Conservation (phyloP, 164 flowering plant genomes). For the Tinospora cordifolia region DNA sequence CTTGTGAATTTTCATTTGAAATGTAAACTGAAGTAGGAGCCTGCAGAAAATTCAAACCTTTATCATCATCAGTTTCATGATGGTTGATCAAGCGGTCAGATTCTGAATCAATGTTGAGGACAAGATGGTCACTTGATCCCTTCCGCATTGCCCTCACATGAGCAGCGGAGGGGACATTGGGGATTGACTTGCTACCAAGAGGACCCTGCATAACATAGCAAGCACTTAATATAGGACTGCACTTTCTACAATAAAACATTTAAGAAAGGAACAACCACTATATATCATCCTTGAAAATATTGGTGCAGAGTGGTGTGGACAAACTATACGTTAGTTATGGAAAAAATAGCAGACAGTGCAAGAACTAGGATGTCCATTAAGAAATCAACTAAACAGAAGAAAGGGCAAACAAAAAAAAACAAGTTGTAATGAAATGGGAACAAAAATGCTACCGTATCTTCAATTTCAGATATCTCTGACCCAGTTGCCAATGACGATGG, state of each 20-base stretch:
- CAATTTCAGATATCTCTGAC: slow-evolving; percentile 88
- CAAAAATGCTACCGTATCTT: slow-evolving; percentile 50
- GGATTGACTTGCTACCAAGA: slow-evolving; percentile 37
- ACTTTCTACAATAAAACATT: not conserved
- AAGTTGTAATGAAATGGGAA: not conserved
- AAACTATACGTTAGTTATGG: no score
- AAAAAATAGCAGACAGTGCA: not conserved
- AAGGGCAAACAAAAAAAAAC: not conserved
- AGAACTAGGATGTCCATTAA: not conserved
- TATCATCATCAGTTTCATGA: slow-evolving; percentile 65
- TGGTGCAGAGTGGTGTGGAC: no score
- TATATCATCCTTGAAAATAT: not conserved
- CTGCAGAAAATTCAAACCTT: slow-evolving; percentile 43
- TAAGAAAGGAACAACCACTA: not conserved
- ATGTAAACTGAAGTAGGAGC: not conserved
- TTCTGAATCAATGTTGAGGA: slow-evolving; percentile 60
- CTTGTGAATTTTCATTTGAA: not conserved
- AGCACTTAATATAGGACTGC: not conserved
- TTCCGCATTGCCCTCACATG: slow-evolving; percentile 71
- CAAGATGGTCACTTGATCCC: slow-evolving; percentile 85
- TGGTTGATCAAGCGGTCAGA: slow-evolving; percentile 50
- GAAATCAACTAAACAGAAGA: not conserved
- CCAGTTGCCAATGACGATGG: slow-evolving; percentile 44
- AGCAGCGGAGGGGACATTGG: slow-evolving; percentile 59
- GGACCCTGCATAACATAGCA: slow-evolving; percentile 44